A percentile compares a stretch with the other conserved stretches of the same genome.
Conservation (phyloP, 495 filamentous ascomycete species). For the Lophiostoma macrostomum region DNA sequence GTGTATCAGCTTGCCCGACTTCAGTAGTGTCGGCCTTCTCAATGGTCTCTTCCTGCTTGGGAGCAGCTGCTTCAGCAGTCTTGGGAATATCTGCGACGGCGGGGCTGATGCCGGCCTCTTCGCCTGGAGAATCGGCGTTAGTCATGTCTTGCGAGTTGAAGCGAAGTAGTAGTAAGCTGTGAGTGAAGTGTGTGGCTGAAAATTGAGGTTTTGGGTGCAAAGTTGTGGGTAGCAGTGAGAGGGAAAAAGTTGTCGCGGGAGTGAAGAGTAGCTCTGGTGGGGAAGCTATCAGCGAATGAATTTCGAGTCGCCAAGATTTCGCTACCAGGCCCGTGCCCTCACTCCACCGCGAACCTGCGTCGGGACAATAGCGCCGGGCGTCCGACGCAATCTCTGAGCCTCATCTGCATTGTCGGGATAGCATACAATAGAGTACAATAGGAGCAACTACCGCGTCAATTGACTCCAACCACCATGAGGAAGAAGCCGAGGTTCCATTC, state of each 20-base stretch:
- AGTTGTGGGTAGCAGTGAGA: background rate
- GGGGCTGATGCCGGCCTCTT: constrained; percentile 5
- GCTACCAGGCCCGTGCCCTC: no score
- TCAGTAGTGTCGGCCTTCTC: background rate
- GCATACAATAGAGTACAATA: background rate
- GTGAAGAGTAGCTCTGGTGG: background rate
- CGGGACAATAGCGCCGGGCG: constrained; percentile 4
- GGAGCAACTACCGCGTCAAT: background rate
- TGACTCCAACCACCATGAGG: constrained; percentile 42
- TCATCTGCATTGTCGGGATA: background rate
- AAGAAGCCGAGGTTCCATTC: constrained; percentile 55
- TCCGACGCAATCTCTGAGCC: constrained; percentile 6
- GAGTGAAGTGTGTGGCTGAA: no score
- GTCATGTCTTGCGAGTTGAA: background rate
- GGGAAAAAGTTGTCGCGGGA: constrained; percentile 2
- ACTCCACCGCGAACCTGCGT: no score
- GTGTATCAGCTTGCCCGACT: no score
- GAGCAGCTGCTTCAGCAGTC: background rate
- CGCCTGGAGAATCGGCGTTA: background rate
- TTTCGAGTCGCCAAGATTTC: background rate
- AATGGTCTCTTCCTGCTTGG: background rate
- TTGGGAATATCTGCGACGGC: background rate
- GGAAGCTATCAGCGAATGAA: background rate
- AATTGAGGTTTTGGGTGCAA: no score
- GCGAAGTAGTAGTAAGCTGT: background rate